Evolutionary conservation across 2,329 filamentous ascomycete species (phyloP).

Genomic region (Scytalidium sp.): DNA sequence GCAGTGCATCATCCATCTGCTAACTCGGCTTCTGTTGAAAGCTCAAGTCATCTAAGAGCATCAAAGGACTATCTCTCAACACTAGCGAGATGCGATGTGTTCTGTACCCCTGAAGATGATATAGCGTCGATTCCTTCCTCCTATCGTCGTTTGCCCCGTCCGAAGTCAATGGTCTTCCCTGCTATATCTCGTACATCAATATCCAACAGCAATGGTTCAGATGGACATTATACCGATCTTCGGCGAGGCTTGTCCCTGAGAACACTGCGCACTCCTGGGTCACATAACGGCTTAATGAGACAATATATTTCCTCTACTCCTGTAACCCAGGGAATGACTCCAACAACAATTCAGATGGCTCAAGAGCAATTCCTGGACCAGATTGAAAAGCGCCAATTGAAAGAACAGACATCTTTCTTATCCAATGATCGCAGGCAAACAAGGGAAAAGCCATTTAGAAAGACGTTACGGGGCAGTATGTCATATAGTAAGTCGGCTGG

Average conservation of each 20-base stretch:
- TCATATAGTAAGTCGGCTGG: conserved; percentile 3
- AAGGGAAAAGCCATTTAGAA: conserved; percentile 36
- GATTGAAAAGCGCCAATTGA: conserved; percentile 30
- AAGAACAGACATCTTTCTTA: conserved; percentile 42
- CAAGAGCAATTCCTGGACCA: conserved; percentile 34
- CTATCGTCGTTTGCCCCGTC: conserved; percentile 49
- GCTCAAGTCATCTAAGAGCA: conserved; percentile 17
- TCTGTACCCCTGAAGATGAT: conserved; percentile 47
- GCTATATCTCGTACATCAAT: conserved; percentile 8
- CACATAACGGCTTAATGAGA: neutral
- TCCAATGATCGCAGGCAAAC: conserved; percentile 34
- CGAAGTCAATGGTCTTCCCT: conserved; percentile 50
- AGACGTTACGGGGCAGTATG: conserved; percentile 48
- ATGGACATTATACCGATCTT: conserved; percentile 17
- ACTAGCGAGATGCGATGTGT: conserved; percentile 36
- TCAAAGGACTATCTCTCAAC: conserved; percentile 33
- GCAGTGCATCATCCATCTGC: conserved; percentile 26
- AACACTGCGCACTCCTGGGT: neutral
- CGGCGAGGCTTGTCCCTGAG: conserved; percentile 24
- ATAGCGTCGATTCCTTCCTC: conserved; percentile 45
- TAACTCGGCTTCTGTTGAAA: conserved; percentile 27
- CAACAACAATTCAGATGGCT: conserved; percentile 33
- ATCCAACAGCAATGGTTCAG: neutral
- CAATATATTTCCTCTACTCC: conserved; percentile 1
- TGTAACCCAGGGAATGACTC: conserved; percentile 25